A percentile compares a stretch with the other conserved stretches of the same genome.
Evolutionary conservation across 139 green algal genomes (phyloP).

Genomic region (Haematococcus sp.): DNA sequence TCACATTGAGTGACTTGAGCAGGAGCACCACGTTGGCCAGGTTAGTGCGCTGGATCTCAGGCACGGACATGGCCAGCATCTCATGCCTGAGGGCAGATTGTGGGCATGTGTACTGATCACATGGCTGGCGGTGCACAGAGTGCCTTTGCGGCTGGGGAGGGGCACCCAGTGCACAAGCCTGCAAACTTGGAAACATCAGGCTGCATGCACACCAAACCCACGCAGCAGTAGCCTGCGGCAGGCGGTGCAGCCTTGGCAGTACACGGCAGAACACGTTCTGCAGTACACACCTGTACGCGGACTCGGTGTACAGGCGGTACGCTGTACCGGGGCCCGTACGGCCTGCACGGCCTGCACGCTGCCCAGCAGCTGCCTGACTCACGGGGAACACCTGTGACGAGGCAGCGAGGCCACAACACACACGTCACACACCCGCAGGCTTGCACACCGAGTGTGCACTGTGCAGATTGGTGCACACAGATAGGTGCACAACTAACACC

Average conservation of each 20-base stretch:
- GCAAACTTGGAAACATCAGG: too few species aligned
- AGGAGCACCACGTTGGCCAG: slow-evolving; percentile 97
- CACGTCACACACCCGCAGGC: too few species aligned
- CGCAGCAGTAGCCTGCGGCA: too few species aligned
- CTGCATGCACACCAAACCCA: too few species aligned
- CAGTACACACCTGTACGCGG: slow-evolving; percentile 54
- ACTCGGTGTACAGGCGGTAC: slow-evolving; percentile 95
- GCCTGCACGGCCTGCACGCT: slow-evolving; percentile 85
- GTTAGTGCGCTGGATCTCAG: slow-evolving; percentile 99
- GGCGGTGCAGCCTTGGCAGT: too few species aligned
- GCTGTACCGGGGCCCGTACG: slow-evolving; percentile 88
- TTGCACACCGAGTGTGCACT: too few species aligned
- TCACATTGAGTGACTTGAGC: slow-evolving; percentile 84
- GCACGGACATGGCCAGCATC: slow-evolving; percentile 80
- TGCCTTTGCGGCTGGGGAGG: background rate
- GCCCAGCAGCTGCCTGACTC: slow-evolving; percentile 81
- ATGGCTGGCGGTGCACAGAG: too few species aligned
- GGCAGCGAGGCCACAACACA: background rate
- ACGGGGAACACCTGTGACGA: slow-evolving; percentile 81
- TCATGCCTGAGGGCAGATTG: slow-evolving; percentile 49
- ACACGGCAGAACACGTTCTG: too few species aligned
- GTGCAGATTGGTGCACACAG: too few species aligned
- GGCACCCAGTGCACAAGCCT: background rate
- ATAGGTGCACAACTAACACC: too few species aligned
- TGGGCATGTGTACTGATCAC: background rate